phyloP scores from a whole-genome alignment of 2,329 filamentous ascomycete species.

The Harringtonia lauricola region DNA sequence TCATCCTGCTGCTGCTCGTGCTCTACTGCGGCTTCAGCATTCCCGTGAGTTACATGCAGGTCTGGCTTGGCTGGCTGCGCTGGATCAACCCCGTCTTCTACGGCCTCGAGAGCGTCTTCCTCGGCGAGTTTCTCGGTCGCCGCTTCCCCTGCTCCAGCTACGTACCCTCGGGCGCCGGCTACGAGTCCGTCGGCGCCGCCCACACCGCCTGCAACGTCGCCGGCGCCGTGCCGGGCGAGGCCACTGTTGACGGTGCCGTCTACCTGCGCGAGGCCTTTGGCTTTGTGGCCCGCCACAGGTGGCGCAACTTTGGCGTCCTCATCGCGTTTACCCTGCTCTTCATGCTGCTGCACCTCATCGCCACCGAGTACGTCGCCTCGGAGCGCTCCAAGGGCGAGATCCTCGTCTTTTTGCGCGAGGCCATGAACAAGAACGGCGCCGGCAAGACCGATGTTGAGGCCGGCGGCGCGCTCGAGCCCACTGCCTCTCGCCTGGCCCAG shows the following conservation, averaged over 20 bases:
- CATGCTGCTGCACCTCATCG: too few species aligned
- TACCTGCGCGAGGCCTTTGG: too few species aligned
- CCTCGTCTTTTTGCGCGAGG: too few species aligned
- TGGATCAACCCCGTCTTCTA: neutral
- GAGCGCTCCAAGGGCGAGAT: too few species aligned
- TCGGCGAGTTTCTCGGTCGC: conserved; percentile 23
- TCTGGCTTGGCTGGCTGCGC: neutral
- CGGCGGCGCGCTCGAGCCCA: too few species aligned
- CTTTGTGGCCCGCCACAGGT: too few species aligned
- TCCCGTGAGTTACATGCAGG: neutral
- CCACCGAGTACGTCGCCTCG: too few species aligned
- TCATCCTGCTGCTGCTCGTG: neutral
- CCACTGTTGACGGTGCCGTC: conserved; percentile 40
- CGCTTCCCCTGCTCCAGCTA: conserved; percentile 36
- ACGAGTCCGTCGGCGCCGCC: conserved; percentile 34
- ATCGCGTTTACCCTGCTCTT: too few species aligned
- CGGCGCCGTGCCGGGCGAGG: conserved; percentile 40
- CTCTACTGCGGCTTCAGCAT: neutral
- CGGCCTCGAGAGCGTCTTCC: neutral
- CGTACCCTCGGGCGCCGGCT: conserved; percentile 13
- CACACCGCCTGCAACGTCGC: conserved; percentile 37
- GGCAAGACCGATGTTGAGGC: too few species aligned
- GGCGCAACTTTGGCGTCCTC: too few species aligned
- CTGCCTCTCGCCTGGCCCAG: too few species aligned
- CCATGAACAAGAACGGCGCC: too few species aligned